A percentile compares a stretch with the other conserved stretches of the same genome.
Conservation (phyloP, 2,329 filamentous ascomycete species). For the Aspergillus aculeatinus region DNA sequence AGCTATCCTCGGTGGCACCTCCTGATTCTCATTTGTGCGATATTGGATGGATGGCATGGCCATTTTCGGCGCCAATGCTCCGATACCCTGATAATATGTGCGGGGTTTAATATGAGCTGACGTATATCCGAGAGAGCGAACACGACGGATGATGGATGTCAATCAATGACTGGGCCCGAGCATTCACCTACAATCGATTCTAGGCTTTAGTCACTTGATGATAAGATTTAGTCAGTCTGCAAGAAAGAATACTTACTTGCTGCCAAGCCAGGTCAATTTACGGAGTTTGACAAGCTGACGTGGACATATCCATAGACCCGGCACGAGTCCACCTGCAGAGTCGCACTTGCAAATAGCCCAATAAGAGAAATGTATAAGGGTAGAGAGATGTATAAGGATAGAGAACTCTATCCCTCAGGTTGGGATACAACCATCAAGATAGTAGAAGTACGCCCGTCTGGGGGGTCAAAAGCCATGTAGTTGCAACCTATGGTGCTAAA, state of each 20-base stretch:
- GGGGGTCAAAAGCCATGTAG: too few relatives aligned
- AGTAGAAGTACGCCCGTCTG: too few relatives aligned
- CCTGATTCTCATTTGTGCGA: neutral
- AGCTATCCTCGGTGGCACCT: neutral
- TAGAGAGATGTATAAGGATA: too few relatives aligned
- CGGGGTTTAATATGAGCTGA: neutral
- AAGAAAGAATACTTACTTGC: neutral
- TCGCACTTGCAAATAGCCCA: too few relatives aligned
- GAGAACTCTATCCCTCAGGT: too few relatives aligned
- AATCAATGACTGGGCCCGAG: neutral
- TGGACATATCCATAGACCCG: neutral
- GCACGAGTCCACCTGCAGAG: neutral
- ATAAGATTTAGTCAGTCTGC: neutral
- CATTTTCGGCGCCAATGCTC: neutral
- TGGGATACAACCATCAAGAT: too few relatives aligned
- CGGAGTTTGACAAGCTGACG: neutral
- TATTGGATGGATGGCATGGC: neutral
- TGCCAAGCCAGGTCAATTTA: neutral
- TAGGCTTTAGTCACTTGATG: neutral
- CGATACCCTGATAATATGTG: neutral
- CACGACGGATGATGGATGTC: neutral
- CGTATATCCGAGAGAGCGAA: neutral
- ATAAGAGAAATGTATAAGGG: too few relatives aligned
- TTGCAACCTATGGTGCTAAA: too few relatives aligned
- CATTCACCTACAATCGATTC: neutral